These are phyloP conservation scores for Eucalyptus sp. DNA, from an alignment of 345 rosid genomes.

Conservation along the genomic window DNA sequence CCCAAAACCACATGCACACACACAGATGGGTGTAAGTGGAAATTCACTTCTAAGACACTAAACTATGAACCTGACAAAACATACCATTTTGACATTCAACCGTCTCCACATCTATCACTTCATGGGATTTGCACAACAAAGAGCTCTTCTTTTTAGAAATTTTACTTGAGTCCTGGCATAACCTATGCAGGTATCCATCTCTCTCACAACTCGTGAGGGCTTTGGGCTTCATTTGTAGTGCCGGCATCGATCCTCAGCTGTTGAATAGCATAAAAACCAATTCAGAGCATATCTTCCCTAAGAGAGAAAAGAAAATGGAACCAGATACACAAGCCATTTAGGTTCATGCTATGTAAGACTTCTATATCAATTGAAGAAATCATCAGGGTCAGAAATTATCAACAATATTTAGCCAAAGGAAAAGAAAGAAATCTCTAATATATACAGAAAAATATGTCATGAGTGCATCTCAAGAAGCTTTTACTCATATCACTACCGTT, in stretches of 20 bases:
- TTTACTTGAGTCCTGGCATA: neutral
- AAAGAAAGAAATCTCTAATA: neutral
- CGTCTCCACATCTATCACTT: neutral
- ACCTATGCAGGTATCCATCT: neutral
- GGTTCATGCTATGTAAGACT: neutral
- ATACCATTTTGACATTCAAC: neutral
- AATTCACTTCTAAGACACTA: neutral
- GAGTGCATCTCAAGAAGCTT: neutral
- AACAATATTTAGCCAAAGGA: neutral
- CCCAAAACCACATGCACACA: neutral
- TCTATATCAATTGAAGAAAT: neutral
- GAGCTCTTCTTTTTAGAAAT: neutral
- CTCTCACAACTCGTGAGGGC: neutral
- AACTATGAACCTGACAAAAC: neutral
- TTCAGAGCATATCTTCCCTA: neutral
- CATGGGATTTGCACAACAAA: neutral
- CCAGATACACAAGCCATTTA: neutral
- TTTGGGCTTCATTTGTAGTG: slow-evolving; percentile 2
- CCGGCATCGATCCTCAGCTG: neutral
- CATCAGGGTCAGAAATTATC: neutral
- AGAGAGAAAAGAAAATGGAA: neutral
- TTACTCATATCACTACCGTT: neutral
- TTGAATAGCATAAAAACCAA: neutral
- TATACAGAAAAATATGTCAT: neutral
- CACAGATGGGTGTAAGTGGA: neutral